phyloP scores from a whole-genome alignment of 2,329 filamentous ascomycete genomes.

The Colletotrichum lini region DNA sequence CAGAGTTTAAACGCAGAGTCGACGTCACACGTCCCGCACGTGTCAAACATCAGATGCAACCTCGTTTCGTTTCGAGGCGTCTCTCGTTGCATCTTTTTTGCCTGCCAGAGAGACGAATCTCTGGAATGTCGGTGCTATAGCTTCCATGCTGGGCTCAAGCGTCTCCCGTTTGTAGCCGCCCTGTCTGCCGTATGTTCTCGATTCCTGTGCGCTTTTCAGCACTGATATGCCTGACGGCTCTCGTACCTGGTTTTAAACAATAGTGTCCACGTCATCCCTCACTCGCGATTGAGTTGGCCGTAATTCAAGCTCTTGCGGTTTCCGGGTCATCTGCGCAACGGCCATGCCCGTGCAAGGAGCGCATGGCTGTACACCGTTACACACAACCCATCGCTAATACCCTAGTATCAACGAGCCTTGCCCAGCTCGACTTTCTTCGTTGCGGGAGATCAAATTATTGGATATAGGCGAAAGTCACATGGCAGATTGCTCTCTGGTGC shows the following conservation, averaged over 20 bases:
- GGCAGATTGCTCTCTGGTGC: too few relatives aligned
- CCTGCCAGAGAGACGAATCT: slow-evolving; percentile 1
- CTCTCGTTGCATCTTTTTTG: background rate
- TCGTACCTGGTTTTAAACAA: background rate
- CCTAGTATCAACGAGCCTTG: background rate
- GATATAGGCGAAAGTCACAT: background rate
- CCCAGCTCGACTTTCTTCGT: background rate
- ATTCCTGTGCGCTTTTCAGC: background rate
- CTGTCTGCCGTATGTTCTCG: background rate
- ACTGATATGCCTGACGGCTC: background rate
- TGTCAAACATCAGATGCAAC: slow-evolving; percentile 37
- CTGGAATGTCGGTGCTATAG: background rate
- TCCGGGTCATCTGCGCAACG: background rate
- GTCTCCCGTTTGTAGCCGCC: slow-evolving; percentile 3
- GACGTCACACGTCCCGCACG: slow-evolving; percentile 32
- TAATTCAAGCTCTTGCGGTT: background rate
- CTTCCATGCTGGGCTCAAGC: background rate
- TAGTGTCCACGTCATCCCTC: background rate
- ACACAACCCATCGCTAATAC: background rate
- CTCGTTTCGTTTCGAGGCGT: slow-evolving; percentile 17
- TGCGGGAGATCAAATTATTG: background rate
- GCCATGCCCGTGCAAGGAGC: background rate
- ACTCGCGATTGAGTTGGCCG: background rate
- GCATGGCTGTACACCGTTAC: background rate
- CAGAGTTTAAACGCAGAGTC: slow-evolving; percentile 13